phyloP scores from a whole-genome alignment of 75 land plant genomes.

The Picea sitchensis region DNA sequence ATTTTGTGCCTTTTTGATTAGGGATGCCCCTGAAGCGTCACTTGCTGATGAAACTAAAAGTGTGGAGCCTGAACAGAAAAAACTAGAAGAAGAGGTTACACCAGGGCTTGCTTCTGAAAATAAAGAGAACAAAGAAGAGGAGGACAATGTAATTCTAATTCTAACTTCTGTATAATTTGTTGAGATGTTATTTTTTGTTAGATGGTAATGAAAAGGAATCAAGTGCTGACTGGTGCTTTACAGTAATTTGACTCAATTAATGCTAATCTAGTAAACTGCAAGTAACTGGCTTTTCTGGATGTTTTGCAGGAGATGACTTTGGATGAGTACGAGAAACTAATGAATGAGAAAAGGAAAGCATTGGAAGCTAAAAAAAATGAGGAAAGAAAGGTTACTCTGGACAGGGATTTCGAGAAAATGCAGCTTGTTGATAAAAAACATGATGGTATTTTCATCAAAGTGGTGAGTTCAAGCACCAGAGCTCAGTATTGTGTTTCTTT shows the following conservation, averaged over 20 bases:
- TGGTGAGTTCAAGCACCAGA: conserved; percentile 28
- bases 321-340: conserved; percentile 67
- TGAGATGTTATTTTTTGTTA: too few species aligned
- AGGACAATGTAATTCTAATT: conserved; percentile 62
- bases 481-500: too few species aligned
- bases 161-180: too few species aligned
- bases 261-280: too few species aligned
- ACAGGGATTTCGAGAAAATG: conserved; percentile 56
- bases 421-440: conserved; percentile 47
- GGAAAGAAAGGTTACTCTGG: conserved; percentile 58
- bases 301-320: conserved; percentile 54
- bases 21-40: conserved; percentile 32
- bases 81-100: conserved; percentile 28
- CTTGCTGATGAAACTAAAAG: conserved; percentile 29
- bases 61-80: conserved; percentile 29
- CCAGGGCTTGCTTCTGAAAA: conserved; percentile 15
- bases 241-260: too few species aligned
- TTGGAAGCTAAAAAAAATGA: conserved; percentile 39
- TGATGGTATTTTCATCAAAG: conserved; percentile 59
- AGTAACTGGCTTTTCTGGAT: too few species aligned
- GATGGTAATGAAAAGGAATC: too few species aligned
- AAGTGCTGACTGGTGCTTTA: too few species aligned
- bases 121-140: conserved; percentile 57
- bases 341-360: conserved; percentile 56
- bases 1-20: conserved; percentile 3